Conservation (phyloP, 805 yeast genomes). For the Candida ficus region DNA sequence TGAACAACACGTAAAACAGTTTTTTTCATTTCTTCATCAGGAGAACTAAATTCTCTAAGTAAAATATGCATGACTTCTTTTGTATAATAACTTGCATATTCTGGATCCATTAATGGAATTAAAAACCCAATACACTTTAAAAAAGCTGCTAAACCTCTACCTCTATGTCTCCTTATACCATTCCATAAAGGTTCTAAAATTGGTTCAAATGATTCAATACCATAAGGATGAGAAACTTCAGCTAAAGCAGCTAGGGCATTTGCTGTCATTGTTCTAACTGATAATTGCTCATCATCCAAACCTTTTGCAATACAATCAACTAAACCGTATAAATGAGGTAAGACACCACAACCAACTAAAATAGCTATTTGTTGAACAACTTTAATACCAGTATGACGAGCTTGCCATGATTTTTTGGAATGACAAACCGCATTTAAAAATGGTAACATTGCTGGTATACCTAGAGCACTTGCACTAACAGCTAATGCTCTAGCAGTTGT, state of each 20-base stretch:
- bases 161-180: slow-evolving; percentile 73
- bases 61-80: slow-evolving; percentile 65
- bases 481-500: slow-evolving; percentile 78
- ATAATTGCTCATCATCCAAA: slow-evolving; percentile 60
- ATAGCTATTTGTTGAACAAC: slow-evolving; percentile 72
- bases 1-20: slow-evolving; percentile 66
- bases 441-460: slow-evolving; percentile 67
- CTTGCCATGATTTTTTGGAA: slow-evolving; percentile 73
- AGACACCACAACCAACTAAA: slow-evolving; percentile 60
- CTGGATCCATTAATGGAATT: slow-evolving; percentile 83
- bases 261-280: slow-evolving; percentile 68
- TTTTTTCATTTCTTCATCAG: slow-evolving; percentile 83
- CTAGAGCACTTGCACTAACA: slow-evolving; percentile 74
- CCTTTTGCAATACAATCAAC: slow-evolving; percentile 56
- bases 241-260: slow-evolving; percentile 70
- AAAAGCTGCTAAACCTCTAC: slow-evolving; percentile 70
- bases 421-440: slow-evolving; percentile 76
- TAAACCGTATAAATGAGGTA: slow-evolving; percentile 67
- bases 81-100: slow-evolving; percentile 73
- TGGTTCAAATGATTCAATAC: slow-evolving; percentile 77
- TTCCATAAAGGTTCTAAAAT: slow-evolving; percentile 72
- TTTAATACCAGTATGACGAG: slow-evolving; percentile 78
- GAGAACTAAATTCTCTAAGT: slow-evolving; percentile 67
- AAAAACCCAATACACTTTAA: slow-evolving; percentile 72
- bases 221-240: slow-evolving; percentile 79